phyloP scores from a whole-genome alignment of 2,329 filamentous ascomycete genomes.

The Diaporthe ampelina region DNA sequence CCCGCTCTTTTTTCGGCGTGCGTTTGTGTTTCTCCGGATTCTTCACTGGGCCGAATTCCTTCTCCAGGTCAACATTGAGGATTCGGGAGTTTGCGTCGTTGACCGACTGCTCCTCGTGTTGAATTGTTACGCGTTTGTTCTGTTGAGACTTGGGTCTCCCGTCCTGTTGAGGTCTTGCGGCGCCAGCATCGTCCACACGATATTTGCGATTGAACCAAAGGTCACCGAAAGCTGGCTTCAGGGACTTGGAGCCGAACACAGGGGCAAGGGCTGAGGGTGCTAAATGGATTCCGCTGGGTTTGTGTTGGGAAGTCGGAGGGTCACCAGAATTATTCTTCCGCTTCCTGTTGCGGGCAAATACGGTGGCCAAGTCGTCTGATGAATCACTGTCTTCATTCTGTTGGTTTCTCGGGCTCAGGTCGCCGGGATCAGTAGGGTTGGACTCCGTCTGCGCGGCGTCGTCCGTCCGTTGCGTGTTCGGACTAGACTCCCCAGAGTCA shows the following conservation, averaged over 20 bases:
- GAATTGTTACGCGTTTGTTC: background rate
- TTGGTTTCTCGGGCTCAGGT: background rate
- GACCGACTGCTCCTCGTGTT: background rate
- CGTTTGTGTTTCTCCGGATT: background rate
- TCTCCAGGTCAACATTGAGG: background rate
- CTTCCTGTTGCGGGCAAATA: constrained; percentile 24
- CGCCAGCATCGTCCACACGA: background rate
- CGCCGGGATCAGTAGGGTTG: background rate
- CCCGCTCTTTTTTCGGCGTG: too few species aligned
- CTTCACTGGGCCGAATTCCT: background rate
- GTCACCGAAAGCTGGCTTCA: background rate
- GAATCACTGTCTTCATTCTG: background rate
- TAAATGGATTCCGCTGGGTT: too few species aligned
- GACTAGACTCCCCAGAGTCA: background rate
- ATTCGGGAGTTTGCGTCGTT: background rate
- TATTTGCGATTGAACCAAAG: constrained; percentile 1
- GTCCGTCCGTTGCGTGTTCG: background rate
- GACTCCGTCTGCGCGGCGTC: constrained; percentile 1
- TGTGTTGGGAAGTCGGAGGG: background rate
- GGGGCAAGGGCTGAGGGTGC: background rate
- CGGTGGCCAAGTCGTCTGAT: background rate
- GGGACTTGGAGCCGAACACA: background rate
- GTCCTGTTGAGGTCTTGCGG: background rate
- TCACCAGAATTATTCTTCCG: background rate
- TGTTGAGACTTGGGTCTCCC: background rate